phyloP scores from a whole-genome alignment of 345 rosid genomes.

The Aquilaria malaccensis region DNA sequence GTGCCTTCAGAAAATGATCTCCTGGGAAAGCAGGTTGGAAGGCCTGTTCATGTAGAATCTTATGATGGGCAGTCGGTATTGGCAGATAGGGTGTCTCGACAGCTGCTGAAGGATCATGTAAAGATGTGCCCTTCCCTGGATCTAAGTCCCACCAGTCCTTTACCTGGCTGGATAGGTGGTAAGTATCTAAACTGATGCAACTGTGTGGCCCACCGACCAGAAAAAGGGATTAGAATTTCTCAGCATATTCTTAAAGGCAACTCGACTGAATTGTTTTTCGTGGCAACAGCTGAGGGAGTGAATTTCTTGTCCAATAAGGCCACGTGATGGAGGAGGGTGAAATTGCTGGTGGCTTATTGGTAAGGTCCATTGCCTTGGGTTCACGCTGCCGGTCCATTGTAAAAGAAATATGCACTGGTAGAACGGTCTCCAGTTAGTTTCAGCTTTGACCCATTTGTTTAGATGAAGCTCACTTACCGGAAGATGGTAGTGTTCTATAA shows the following conservation, averaged over 20 bases:
- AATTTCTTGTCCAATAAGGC: constrained; percentile 14
- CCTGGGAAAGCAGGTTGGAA: constrained; percentile 34
- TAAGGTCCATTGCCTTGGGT: constrained; percentile 9
- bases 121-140: constrained; percentile 34
- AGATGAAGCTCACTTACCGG: constrained; percentile 11
- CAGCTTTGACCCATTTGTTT: constrained; percentile 7
- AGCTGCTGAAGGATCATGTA: constrained; percentile 41
- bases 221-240: neutral
- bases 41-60: constrained; percentile 23
- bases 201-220: constrained; percentile 9
- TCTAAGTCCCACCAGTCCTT: constrained; percentile 37
- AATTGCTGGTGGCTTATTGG: constrained; percentile 8
- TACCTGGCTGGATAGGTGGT: constrained; percentile 26
- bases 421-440: constrained; percentile 10
- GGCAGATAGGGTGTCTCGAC: constrained; percentile 51
- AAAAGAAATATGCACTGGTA: constrained; percentile 10
- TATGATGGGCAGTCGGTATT: constrained; percentile 46
- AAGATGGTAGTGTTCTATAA: constrained; percentile 15
- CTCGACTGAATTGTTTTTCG: constrained; percentile 12
- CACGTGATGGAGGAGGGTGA: constrained; percentile 4
- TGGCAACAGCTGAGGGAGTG: constrained; percentile 19
- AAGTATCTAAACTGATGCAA: constrained; percentile 11
- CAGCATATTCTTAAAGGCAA: constrained; percentile 13
- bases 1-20: constrained; percentile 26
- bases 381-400: constrained; percentile 4